A percentile compares a stretch with the other conserved stretches of the same genome.
Conservation (phyloP, 208 protist species). For the Leishmania amazonensis region DNA sequence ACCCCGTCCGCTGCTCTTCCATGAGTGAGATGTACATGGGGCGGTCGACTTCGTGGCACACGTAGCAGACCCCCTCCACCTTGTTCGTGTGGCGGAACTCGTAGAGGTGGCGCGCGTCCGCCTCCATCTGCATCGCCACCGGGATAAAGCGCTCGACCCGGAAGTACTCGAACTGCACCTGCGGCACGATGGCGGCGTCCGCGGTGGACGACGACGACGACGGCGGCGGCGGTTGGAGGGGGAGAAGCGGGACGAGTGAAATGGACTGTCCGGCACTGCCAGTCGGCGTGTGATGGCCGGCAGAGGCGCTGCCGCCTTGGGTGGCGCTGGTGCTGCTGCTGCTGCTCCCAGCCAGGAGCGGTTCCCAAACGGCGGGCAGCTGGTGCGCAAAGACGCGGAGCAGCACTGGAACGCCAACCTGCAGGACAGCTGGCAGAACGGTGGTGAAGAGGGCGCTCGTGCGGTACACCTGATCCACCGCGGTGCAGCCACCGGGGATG, state of each 20-base stretch:
- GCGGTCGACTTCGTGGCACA: conserved; percentile 75
- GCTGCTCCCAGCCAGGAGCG: conserved; percentile 36
- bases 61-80: conserved; percentile 82
- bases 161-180: conserved; percentile 70
- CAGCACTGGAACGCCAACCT: conserved; percentile 80
- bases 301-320: neutral
- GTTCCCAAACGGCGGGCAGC: conserved; percentile 67
- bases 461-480: conserved; percentile 18
- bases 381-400: conserved; percentile 79
- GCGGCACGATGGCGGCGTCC: conserved; percentile 4
- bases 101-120: conserved; percentile 84
- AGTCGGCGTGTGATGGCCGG: neutral
- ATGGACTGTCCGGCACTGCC: neutral
- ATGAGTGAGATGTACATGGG: conserved; percentile 66
- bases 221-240: neutral
- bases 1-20: conserved; percentile 42
- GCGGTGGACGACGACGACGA: neutral
- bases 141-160: conserved; percentile 88
- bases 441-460: conserved; percentile 49
- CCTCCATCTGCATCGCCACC: conserved; percentile 88
- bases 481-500: conserved; percentile 23
- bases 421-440: conserved; percentile 62
- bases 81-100: conserved; percentile 74
- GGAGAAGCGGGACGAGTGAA: conserved; percentile 4
- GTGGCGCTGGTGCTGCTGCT: neutral